Evolutionary conservation across 1,139 yeast species (phyloP), one percentile per base, ranked within the genome.

Genomic region (Kodamaea derodonti): DNA sequence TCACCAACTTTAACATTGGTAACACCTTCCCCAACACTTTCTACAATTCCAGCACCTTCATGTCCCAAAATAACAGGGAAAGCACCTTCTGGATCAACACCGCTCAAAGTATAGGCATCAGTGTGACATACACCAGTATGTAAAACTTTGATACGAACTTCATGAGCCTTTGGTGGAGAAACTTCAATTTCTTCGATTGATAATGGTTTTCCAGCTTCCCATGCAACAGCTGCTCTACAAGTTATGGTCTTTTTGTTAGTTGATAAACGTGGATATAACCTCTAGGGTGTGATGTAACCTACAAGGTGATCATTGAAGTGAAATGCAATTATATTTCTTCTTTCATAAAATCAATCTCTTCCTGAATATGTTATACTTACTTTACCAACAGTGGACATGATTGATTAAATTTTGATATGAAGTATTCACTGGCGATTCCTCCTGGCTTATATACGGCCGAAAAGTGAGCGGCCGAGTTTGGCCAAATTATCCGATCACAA

Each of bases 61-160:
- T 92, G 97, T 42, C 98, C 97, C 54, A 92, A 75, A 42, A 92
- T 66, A 30, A 76, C 83, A 23, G 97, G 97, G 77, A 88, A 90
- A 15, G 84, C 86, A 50, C 97, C 98, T 68, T 94, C 98, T 38
- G 97, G 95, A 62, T 92, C 98, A 39, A 71, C 75, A 38, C 98
- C 99, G 36, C 95, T 82, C 48, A 92, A 73, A 10, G 98, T 90
- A 72, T 83, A 94, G 29, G 97, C 97, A 58, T 92, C 99, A 30
- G 99, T 92, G 70, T 92, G 98, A 62, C 99, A 92, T 31, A 92
- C 95, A 58, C 97, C 98, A 27, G 97, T 85, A 68, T 84, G 75
- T 35, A 72, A 71, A 41, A 92, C 67, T 66, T 87, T 84, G 62
- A 92, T 85, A 62, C 98, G 84, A 35, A 92, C 97, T 67, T 92